Conservation (phyloP, 1,139 yeast species). For the Yamadazyma oceani region DNA sequence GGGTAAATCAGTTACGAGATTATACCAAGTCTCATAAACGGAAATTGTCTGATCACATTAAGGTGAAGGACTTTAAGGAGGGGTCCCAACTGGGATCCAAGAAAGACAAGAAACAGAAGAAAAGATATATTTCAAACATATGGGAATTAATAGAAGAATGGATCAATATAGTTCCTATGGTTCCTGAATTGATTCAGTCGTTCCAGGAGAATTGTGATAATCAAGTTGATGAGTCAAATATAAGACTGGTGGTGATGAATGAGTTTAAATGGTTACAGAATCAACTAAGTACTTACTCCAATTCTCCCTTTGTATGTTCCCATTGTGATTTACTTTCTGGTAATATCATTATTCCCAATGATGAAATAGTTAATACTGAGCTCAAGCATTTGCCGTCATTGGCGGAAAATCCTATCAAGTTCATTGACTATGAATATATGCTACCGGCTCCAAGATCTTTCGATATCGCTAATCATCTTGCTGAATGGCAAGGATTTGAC, state of each 20-base stretch:
- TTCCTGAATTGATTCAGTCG: slow-evolving; percentile 40
- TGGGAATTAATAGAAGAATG: slow-evolving; percentile 65
- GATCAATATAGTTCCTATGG: slow-evolving; percentile 60
- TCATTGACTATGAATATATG: slow-evolving; percentile 82
- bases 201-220: slow-evolving; percentile 35
- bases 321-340: slow-evolving; percentile 77
- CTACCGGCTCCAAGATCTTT: slow-evolving; percentile 79
- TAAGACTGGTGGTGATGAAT: slow-evolving; percentile 37
- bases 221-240: slow-evolving; percentile 25
- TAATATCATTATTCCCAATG: slow-evolving; percentile 61
- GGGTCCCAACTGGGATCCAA: slow-evolving; percentile 10
- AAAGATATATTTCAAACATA: slow-evolving; percentile 42
- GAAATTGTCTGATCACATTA: slow-evolving; percentile 11
- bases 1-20: slow-evolving; percentile 46
- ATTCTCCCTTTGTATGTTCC: slow-evolving; percentile 59
- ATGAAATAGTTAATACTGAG: slow-evolving; percentile 18
- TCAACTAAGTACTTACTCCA: slow-evolving; percentile 30
- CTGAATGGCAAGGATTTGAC: slow-evolving; percentile 86
- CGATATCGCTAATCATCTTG: slow-evolving; percentile 82
- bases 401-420: slow-evolving; percentile 51
- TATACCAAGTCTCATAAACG: slow-evolving; percentile 26
- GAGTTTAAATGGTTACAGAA: slow-evolving; percentile 60
- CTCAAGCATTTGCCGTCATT: slow-evolving; percentile 24
- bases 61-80: slow-evolving; percentile 2
- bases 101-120: slow-evolving; percentile 23